These are phyloP conservation scores for Heliamphora ciliata DNA, from an alignment of 179 eudicot species.

Conservation along the genomic window DNA sequence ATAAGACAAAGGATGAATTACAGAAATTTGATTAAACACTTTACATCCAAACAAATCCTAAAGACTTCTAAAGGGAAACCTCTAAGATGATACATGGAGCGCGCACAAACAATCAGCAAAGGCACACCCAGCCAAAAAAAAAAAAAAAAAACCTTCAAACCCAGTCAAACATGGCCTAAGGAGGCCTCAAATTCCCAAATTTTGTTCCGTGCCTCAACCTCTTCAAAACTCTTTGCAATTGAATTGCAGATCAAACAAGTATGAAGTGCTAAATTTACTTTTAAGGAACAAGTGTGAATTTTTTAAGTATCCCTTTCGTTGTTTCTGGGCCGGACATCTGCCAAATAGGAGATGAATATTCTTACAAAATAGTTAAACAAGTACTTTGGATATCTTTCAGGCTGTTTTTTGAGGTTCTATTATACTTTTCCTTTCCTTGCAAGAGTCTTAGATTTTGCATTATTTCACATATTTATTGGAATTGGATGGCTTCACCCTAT, in stretches of 20 bases:
- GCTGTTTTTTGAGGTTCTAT: not conserved
- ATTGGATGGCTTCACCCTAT: not conserved
- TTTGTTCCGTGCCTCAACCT: not conserved
- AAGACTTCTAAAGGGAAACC: too few species aligned
- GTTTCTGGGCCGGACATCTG: not conserved
- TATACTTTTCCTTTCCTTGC: not conserved
- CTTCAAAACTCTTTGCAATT: not conserved
- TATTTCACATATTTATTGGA: not conserved
- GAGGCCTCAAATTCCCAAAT: not conserved
- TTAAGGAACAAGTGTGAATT: not conserved
- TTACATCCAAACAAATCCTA: too few species aligned
- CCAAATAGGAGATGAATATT: not conserved
- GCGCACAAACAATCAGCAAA: too few species aligned
- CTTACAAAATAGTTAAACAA: not conserved
- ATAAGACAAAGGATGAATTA: too few species aligned
- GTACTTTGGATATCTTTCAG: conserved; percentile 1
- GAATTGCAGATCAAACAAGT: not conserved
- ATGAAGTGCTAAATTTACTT: too few species aligned
- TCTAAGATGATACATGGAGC: too few species aligned
- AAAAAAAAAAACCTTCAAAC: not conserved
- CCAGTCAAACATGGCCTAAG: not conserved
- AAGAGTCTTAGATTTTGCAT: not conserved
- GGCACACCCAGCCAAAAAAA: not conserved
- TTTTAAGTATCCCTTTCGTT: not conserved
- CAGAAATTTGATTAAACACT: too few species aligned